Evolutionary conservation across 2,329 filamentous ascomycete species (phyloP).

Genomic region (Ophiostoma populinum): DNA sequence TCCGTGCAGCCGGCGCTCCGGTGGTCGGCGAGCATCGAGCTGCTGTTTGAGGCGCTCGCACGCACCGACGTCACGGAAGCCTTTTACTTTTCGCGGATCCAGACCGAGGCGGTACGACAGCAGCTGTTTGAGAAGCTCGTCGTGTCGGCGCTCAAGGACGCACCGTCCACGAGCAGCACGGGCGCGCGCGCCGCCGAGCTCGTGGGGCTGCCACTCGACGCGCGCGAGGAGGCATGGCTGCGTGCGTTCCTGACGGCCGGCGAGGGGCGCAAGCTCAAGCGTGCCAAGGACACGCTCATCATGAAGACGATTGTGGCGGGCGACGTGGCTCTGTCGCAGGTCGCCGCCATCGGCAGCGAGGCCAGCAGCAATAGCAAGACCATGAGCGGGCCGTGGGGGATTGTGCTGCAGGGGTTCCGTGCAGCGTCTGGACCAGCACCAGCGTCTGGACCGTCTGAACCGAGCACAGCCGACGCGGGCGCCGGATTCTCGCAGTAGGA

Average conservation of each 20-base stretch:
- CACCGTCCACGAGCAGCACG: slow-evolving; percentile 15
- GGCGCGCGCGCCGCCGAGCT: slow-evolving; percentile 37
- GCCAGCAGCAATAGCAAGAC: slow-evolving; percentile 20
- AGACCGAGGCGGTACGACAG: slow-evolving; percentile 42
- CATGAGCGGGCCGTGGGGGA: slow-evolving; percentile 28
- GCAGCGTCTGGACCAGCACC: no score
- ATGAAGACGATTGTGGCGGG: slow-evolving; percentile 57
- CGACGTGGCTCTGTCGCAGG: slow-evolving; percentile 27
- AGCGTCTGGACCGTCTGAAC: no score
- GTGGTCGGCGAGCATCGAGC: slow-evolving; percentile 39
- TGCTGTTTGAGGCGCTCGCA: slow-evolving; percentile 56
- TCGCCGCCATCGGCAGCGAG: slow-evolving; percentile 13
- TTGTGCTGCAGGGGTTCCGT: slow-evolving; percentile 33
- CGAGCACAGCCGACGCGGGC: slow-evolving; percentile 17
- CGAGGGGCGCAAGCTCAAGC: slow-evolving; percentile 44
- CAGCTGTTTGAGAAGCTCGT: slow-evolving; percentile 52
- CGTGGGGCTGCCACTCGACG: slow-evolving; percentile 53
- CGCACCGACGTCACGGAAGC: slow-evolving; percentile 53
- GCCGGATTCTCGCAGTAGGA: slow-evolving; percentile 14
- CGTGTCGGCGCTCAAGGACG: slow-evolving; percentile 32
- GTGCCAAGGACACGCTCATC: slow-evolving; percentile 55
- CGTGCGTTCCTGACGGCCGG: slow-evolving; percentile 48
- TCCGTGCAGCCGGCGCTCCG: slow-evolving; percentile 58
- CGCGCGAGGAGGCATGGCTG: slow-evolving; percentile 57
- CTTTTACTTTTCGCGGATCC: slow-evolving; percentile 52